A percentile compares a stretch with the other conserved stretches of the same genome.
phyloP scores from a whole-genome alignment of 1,284 basidiomycete species.

The Malassezia dermatis region DNA sequence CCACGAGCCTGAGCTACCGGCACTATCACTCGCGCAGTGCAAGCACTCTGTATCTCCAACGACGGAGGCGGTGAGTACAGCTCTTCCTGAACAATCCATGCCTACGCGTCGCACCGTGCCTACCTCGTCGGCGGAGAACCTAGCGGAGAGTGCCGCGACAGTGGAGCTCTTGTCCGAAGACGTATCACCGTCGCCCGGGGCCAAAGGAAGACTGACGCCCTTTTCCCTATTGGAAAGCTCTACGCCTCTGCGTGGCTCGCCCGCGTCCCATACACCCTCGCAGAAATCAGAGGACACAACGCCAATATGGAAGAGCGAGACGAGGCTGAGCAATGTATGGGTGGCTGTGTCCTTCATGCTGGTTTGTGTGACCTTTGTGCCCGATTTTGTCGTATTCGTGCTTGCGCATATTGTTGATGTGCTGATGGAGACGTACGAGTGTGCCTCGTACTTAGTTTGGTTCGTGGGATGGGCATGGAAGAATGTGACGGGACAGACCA shows the following conservation, averaged over 20 bases:
- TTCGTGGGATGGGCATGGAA: slow-evolving; percentile 37
- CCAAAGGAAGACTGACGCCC: neutral
- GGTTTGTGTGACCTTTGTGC: slow-evolving; percentile 2
- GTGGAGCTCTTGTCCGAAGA: neutral
- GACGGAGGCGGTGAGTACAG: neutral
- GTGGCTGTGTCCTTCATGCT: slow-evolving; percentile 1
- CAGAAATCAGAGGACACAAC: neutral
- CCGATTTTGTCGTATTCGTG: slow-evolving; percentile 35
- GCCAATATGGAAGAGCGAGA: neutral
- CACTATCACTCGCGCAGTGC: neutral
- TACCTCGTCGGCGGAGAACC: neutral
- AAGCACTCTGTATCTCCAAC: neutral
- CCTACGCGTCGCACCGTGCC: neutral
- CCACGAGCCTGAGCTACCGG: neutral
- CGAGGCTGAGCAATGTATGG: slow-evolving; percentile 1
- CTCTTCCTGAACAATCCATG: neutral
- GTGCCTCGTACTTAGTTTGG: slow-evolving; percentile 25
- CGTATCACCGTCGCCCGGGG: neutral
- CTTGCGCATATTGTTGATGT: slow-evolving; percentile 38
- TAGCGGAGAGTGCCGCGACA: neutral
- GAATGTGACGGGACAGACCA: slow-evolving; percentile 38
- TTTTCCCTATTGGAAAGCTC: neutral
- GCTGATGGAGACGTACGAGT: slow-evolving; percentile 22
- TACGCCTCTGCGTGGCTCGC: neutral
- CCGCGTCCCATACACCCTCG: neutral